Percentiles rank a stretch among this genome's conserved stretches.
These are phyloP conservation scores for Didymella keratinophila DNA, from an alignment of 2,329 filamentous ascomycete genomes.

Conservation along the genomic window DNA sequence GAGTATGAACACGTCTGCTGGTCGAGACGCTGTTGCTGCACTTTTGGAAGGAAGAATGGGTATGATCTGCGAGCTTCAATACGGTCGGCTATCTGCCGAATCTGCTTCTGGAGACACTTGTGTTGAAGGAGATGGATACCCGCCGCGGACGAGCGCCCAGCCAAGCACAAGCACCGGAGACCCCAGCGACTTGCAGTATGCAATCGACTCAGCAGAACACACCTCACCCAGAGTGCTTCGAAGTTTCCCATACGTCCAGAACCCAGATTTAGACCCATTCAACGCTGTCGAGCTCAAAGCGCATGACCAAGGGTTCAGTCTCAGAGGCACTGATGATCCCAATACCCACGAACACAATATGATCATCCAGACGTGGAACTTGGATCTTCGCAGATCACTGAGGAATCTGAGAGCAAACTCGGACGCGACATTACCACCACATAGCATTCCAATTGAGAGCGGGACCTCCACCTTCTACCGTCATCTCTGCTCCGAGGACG, in stretches of 20 bases:
- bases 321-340: slow-evolving; percentile 35
- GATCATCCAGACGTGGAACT: slow-evolving; percentile 45
- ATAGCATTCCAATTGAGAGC: slow-evolving; percentile 40
- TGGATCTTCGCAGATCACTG: slow-evolving; percentile 29
- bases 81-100: slow-evolving; percentile 7
- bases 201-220: slow-evolving; percentile 15
- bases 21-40: slow-evolving; percentile 64
- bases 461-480: slow-evolving; percentile 55
- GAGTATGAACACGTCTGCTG: slow-evolving; percentile 68
- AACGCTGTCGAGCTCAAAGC: slow-evolving; percentile 39
- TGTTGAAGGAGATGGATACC: slow-evolving; percentile 21
- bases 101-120: slow-evolving; percentile 21
- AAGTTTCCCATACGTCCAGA: slow-evolving; percentile 8
- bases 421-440: not conserved
- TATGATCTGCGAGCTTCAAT: slow-evolving; percentile 63
- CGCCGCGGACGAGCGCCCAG: slow-evolving; percentile 17
- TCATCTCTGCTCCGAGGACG: slow-evolving; percentile 66
- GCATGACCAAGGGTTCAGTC: slow-evolving; percentile 30
- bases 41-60: slow-evolving; percentile 68
- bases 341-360: slow-evolving; percentile 32
- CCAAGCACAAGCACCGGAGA: slow-evolving; percentile 24
- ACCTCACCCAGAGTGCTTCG: slow-evolving; percentile 1
- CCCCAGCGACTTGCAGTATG: slow-evolving; percentile 17
- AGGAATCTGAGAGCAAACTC: not conserved
- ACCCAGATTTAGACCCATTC: slow-evolving; percentile 22